A percentile compares a stretch with the other conserved stretches of the same genome.
phyloP scores from a whole-genome alignment of 805 yeast species.

The Myxozyma sirexii region DNA sequence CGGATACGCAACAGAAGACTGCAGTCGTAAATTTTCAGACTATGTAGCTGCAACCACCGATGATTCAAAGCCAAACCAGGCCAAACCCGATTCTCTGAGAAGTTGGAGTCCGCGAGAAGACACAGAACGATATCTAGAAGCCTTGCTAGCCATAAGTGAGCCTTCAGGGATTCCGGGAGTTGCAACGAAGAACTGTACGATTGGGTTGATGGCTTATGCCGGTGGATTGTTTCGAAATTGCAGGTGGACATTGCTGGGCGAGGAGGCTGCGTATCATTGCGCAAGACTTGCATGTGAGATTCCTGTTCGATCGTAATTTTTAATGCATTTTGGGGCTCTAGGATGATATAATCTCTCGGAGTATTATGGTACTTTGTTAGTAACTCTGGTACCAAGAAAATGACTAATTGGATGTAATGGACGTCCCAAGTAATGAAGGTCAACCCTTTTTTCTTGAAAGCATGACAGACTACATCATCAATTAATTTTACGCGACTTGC shows the following conservation, averaged over 20 bases:
- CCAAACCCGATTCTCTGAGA: not conserved
- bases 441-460: too few species aligned
- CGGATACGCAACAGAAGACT: conserved; percentile 30
- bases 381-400: not conserved
- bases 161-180: conserved; percentile 16
- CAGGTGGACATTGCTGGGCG: conserved; percentile 31
- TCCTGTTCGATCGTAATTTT: conserved; percentile 18
- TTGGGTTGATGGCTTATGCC: conserved; percentile 28
- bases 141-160: conserved; percentile 21
- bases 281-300: conserved; percentile 20
- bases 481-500: too few species aligned
- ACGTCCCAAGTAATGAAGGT: too few species aligned
- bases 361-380: conserved; percentile 49
- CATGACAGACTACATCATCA: too few species aligned
- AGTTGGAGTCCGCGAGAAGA: conserved; percentile 28
- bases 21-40: conserved; percentile 16
- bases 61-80: not conserved
- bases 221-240: conserved; percentile 20
- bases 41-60: not conserved
- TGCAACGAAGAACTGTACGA: conserved; percentile 27
- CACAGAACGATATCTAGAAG: conserved; percentile 26
- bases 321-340: conserved; percentile 47
- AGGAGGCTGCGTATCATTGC: conserved; percentile 30
- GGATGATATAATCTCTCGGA: conserved; percentile 62
- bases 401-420: not conserved